Base-by-base conservation (phyloP, 257 asterid species). In the Salvia hispanica region DNA sequence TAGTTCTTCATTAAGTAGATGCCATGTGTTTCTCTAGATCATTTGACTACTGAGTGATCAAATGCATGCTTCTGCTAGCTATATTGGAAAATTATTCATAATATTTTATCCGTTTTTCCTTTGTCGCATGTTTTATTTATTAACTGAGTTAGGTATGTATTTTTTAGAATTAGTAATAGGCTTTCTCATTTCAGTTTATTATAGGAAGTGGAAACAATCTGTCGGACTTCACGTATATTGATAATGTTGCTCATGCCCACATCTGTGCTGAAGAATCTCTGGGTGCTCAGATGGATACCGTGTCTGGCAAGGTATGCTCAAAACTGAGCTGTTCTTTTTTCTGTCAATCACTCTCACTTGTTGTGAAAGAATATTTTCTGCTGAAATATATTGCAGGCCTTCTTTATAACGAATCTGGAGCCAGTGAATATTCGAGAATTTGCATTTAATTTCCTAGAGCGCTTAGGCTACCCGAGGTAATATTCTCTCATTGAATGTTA, bases 151-250 rank as follows among this genome's bases (percentile, higher is more conserved):
- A 51, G 66, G 64, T 58, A 72, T 66, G 67, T 67, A 42, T 67
- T 70, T 75, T 78, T 90, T 84, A 74, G 87, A 84, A 79, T 88
- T 82, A 86, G 95, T 88, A 80, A 88, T 86, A 80, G 85, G 70
- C 81, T 80, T 82, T 91, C 95, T 88, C 97, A 88, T 91, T 84
- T 86, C 97, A 91, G 97, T 88, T 86, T 82, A 85, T 88, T 82
- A 80, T 86, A 91, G 97, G 97, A 80, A 82, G 88, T 78, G 89
- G 88, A 67, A 68, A 78, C 71, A 83, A 75, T 72, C 58, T 73
- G 66, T 73, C 85, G 12, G 97, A 91, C 79, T 88, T 91, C 81
- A 88, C 96, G 64, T 91, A 82, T 78, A 93, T 91, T 75, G 97
- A 86, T 66, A 91, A 91, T 78, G 89, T 91, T 73, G 95, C 93